Evolutionary conservation across 2,329 filamentous ascomycete species (phyloP), one percentile per base, ranked within the genome.

Genomic region (Diaporthe sp.): DNA sequence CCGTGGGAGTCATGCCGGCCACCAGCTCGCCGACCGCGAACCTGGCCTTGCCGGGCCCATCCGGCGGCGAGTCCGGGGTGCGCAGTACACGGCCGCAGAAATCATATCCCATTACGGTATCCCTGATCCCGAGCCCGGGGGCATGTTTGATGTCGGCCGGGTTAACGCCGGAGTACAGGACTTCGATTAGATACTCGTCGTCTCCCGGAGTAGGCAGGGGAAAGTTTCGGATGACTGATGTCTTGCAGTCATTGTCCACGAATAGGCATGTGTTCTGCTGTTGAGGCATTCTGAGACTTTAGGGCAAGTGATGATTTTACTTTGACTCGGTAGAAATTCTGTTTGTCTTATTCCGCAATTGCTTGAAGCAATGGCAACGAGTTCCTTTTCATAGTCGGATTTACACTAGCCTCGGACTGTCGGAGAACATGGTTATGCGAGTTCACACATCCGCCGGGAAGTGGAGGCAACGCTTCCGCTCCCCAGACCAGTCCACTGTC

Each of bases 31-130:
- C 44, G 13, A 37, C 44, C 13, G 61, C 61, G 28, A 67, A 67
- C 42, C 5, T 34, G 28, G 61, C 61, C 2, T 37, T 34, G 3
- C 61, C 61, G 5, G 17, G 20, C 17, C 61, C 61, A 34, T 5
- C 20, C 10, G 61, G 44, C 22, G 61, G 61, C 5, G 61, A 37
- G 15, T 13, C 25, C 20, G 61, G 61, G 44, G 61, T 51, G 9
- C 12, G 28, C 25, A 51, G 28, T 7, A 67, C 61, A 28, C 61
- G 61, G 37, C 76, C 76, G 53, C 55, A 61, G 51, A 78, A 77
- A 47, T 78, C 76, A 44, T 78, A 78, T 20, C 76, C 76, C 44
- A 77, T 61, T 8, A 78, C 73, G 3, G 34, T 49, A 10, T 72
- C 34, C n/a, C 22, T 37, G 20, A 78, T 71, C 13, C 76, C 76